Evolutionary conservation across 1,284 basidiomycete species (phyloP).

Genomic region (Apiotrichum veenhuisii): DNA sequence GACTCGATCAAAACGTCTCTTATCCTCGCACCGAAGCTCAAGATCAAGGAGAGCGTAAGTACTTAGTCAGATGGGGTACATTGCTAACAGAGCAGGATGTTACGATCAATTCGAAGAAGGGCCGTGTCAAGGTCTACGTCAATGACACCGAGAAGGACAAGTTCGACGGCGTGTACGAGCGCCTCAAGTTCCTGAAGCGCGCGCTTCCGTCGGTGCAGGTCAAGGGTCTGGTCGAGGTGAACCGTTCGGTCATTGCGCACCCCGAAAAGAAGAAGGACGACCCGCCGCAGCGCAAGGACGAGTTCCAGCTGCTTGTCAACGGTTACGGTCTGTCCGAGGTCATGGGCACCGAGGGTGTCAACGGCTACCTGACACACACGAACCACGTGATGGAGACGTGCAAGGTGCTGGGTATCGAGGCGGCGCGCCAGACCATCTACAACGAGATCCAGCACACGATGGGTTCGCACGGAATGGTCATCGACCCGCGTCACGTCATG

Average conservation of each 20-base stretch:
- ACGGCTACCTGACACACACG: constrained; percentile 86
- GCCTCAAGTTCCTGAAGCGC: constrained; percentile 78
- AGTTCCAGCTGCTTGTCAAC: constrained; percentile 72
- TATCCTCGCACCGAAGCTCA: constrained; percentile 80
- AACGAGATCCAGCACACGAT: constrained; percentile 98
- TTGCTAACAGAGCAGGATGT: constrained; percentile 41
- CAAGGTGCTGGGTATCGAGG: constrained; percentile 93
- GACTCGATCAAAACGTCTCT: constrained; percentile 94
- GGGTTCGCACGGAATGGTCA: constrained; percentile 96
- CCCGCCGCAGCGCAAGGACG: constrained; percentile 31
- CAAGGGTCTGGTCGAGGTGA: constrained; percentile 82
- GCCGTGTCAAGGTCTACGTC: constrained; percentile 24
- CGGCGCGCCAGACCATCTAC: constrained; percentile 89
- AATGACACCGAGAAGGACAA: constrained; percentile 57
- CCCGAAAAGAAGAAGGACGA: constrained; percentile 75
- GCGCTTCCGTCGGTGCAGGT: constrained; percentile 78
- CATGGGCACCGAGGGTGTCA: constrained; percentile 95
- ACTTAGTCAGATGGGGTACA: no score
- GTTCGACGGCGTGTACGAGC: constrained; percentile 61
- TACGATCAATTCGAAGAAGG: constrained; percentile 22
- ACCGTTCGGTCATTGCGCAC: constrained; percentile 88
- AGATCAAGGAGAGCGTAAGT: constrained; percentile 71
- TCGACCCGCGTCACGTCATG: constrained; percentile 99
- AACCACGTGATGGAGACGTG: constrained; percentile 98
- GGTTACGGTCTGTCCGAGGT: constrained; percentile 97